Evolutionary conservation across 768 basidiomycete genomes (phyloP), one percentile per base, ranked within the genome.

Genomic region (Rhodotorula sphaerocarpa): DNA sequence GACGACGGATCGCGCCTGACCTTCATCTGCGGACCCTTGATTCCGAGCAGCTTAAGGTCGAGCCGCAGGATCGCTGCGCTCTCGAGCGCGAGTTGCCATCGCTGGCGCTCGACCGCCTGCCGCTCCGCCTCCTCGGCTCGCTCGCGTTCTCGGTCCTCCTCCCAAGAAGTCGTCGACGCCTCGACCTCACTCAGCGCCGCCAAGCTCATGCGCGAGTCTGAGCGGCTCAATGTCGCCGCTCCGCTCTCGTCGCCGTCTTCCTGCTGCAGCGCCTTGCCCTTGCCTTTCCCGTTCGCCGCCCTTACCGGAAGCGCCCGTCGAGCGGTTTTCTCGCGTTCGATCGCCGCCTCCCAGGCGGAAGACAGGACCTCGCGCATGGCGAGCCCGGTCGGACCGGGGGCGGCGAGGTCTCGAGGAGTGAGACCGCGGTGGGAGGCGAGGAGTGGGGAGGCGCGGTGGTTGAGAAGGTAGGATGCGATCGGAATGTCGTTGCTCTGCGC

Each of bases 401-500:
- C 86, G 44, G 95, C 83, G 63, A 97, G 84, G 74, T 97, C 92
- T 33, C 93, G 79, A 5, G 95, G 84, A 6, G 86, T 91, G 44
- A 96, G 76, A 33, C 87, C 86, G 43, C 86, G 83, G 70, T 80
- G 81, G 30, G 92, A 93, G 48, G 82, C 73, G 9, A 84, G 81
- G 65, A 88, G 84, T 0, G 88, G 84, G 30, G 89, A 90, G 65
- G 88, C 89, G 50, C 90, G 89, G 70, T 90, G 87, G 16, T 89
- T 93, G 77, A 97, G 85, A 28, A 99, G 79, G 79, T 90, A 86
- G 0, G 91, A 90, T 27, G 97, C 82, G 27, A 97, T 78, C 4
- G 91, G 91, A 5, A 92, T 88, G 36, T 93, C 90, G 18, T 89
- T 84, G 42, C 88, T 78, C 55, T 97, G 76, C 12, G 87, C 87